phyloP scores from a whole-genome alignment of 768 basidiomycete genomes.

The Ramaria sp. region DNA sequence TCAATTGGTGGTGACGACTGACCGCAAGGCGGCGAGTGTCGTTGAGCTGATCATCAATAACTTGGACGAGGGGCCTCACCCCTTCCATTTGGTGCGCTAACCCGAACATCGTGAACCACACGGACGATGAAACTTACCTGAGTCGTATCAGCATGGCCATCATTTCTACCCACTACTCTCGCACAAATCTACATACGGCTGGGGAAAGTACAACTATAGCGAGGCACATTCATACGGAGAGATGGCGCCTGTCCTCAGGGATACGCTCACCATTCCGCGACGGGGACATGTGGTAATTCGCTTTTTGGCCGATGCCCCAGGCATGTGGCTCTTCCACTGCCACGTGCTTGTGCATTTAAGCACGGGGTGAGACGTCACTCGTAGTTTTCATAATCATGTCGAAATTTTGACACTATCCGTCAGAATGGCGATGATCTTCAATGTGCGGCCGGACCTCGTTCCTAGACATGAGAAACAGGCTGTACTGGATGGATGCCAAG shows the following conservation, averaged over 20 bases:
- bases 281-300: slow-evolving; percentile 2
- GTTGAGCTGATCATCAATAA: slow-evolving; percentile 13
- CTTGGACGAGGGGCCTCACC: slow-evolving; percentile 12
- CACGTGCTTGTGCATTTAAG: slow-evolving; percentile 9
- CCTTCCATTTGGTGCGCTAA: slow-evolving; percentile 10
- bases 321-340: slow-evolving; percentile 18
- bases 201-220: slow-evolving; percentile 10
- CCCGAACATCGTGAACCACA: neutral
- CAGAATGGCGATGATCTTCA: slow-evolving; percentile 10
- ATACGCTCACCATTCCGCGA: slow-evolving; percentile 10
- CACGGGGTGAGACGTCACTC: neutral
- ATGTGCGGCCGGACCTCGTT: slow-evolving; percentile 4
- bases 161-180: slow-evolving; percentile 12
- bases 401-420: neutral
- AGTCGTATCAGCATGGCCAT: slow-evolving; percentile 10
- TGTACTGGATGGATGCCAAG: neutral
- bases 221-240: neutral
- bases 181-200: slow-evolving; percentile 6
- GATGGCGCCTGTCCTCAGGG: slow-evolving; percentile 6
- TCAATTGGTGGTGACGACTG: slow-evolving; percentile 8
- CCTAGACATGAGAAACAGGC: neutral
- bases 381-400: neutral
- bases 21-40: slow-evolving; percentile 7
- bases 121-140: neutral
- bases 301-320: slow-evolving; percentile 12